These are phyloP conservation scores for Austroboletus niveus DNA, from an alignment of 1,284 basidiomycete species.

Conservation along the genomic window DNA sequence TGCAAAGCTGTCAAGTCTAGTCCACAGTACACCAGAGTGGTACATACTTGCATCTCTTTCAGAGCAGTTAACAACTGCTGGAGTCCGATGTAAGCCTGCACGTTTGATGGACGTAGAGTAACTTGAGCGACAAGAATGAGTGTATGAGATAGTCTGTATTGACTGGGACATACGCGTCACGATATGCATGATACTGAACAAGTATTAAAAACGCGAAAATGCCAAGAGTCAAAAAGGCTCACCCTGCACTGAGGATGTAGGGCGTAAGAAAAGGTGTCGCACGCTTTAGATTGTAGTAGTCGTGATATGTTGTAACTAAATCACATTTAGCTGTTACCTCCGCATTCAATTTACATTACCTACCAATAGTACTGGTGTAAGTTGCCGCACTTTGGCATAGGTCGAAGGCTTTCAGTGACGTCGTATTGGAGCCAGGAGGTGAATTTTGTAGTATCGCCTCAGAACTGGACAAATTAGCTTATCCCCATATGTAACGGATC, in stretches of 20 bases:
- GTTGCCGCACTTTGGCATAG: constrained; percentile 75
- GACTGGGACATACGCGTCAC: constrained; percentile 55
- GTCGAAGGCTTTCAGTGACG: constrained; percentile 64
- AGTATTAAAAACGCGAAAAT: constrained; percentile 1
- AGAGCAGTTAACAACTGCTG: constrained; percentile 66
- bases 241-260: constrained; percentile 77
- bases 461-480: constrained; percentile 30
- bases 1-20: constrained; percentile 22
- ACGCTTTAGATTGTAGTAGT: constrained; percentile 60
- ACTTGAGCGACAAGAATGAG: constrained; percentile 43
- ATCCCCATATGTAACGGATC: background rate
- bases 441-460: constrained; percentile 44
- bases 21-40: constrained; percentile 1
- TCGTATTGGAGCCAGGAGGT: constrained; percentile 33
- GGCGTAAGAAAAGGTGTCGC: constrained; percentile 72
- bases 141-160: background rate
- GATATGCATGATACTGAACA: constrained; percentile 76
- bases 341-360: constrained; percentile 12
- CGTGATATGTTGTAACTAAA: constrained; percentile 58
- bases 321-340: constrained; percentile 9
- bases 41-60: constrained; percentile 65
- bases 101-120: constrained; percentile 63
- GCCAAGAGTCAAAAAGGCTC: constrained; percentile 27
- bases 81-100: constrained; percentile 66
- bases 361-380: constrained; percentile 70